Percentiles rank a stretch among this genome's conserved stretches.
Conservation (phyloP, 352 stramenopile species). For the Aphanomyces astaci region DNA sequence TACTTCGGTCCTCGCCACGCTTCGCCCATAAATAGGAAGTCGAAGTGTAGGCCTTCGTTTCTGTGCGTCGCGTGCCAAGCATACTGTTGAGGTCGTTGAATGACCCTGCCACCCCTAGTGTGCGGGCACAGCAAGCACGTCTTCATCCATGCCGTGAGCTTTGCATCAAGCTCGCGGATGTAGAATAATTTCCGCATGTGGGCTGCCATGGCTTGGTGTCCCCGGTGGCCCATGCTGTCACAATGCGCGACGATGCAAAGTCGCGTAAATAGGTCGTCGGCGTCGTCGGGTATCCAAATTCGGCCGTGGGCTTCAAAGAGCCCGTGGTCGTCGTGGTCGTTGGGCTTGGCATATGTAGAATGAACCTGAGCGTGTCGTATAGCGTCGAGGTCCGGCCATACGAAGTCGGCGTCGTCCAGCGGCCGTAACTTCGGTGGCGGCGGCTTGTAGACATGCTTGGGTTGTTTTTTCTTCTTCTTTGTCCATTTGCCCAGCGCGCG, state of each 20-base stretch:
- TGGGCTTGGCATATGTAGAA: background rate
- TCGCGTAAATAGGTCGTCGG: background rate
- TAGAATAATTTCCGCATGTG: constrained; percentile 12
- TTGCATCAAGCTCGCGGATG: constrained; percentile 1
- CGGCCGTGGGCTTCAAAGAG: background rate
- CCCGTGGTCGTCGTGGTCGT: background rate
- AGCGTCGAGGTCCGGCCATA: background rate
- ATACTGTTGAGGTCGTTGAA: constrained; percentile 22
- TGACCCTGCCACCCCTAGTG: constrained; percentile 24
- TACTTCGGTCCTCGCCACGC: constrained; percentile 23
- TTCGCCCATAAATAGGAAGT: constrained; percentile 29
- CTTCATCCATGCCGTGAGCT: constrained; percentile 17
- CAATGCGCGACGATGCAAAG: constrained; percentile 20
- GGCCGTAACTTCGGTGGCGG: background rate
- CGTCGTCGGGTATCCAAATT: constrained; percentile 20
- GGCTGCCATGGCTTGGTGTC: background rate
- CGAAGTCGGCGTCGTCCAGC: constrained; percentile 5
- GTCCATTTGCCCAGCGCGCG: background rate
- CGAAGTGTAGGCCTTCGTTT: constrained; percentile 33
- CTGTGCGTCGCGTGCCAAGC: constrained; percentile 8
- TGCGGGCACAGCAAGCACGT: constrained; percentile 26
- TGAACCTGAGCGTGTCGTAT: background rate
- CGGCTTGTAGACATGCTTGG: background rate
- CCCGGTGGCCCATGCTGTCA: constrained; percentile 13
- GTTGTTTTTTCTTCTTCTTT: background rate